These are phyloP conservation scores for Actinomortierella wolfii DNA, from an alignment of 371 early-diverging fungal genomes.

Conservation along the genomic window DNA sequence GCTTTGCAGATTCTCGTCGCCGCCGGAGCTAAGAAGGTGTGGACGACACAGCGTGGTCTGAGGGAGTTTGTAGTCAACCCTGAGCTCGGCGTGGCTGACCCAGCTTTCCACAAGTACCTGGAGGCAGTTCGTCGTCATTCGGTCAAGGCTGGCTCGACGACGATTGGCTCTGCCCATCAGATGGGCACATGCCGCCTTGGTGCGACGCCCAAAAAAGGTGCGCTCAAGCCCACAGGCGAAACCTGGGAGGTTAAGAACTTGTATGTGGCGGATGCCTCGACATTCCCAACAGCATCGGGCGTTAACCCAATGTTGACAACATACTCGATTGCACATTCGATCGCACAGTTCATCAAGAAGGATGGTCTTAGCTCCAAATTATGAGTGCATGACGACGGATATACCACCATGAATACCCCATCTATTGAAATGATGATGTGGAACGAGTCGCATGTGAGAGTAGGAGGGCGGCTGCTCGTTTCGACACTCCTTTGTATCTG, in stretches of 20 bases:
- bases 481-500: too few relatives aligned
- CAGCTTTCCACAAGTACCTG: slow-evolving; percentile 35
- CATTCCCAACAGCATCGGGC: slow-evolving; percentile 77
- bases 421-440: too few relatives aligned
- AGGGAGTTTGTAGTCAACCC: slow-evolving; percentile 54
- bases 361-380: slow-evolving; percentile 23
- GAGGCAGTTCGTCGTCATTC: slow-evolving; percentile 25
- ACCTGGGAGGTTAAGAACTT: slow-evolving; percentile 76
- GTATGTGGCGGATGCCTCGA: slow-evolving; percentile 74
- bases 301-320: slow-evolving; percentile 76
- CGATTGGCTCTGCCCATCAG: slow-evolving; percentile 62
- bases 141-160: slow-evolving; percentile 27
- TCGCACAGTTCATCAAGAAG: slow-evolving; percentile 39
- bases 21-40: slow-evolving; percentile 69
- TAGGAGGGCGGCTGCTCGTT: too few relatives aligned
- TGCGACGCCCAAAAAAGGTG: slow-evolving; percentile 57
- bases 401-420: too few relatives aligned
- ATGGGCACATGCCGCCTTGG: slow-evolving; percentile 79
- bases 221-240: slow-evolving; percentile 72
- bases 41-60: slow-evolving; percentile 57
- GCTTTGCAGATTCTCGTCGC: slow-evolving; percentile 61
- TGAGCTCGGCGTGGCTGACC: slow-evolving; percentile 37
- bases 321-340: slow-evolving; percentile 32
- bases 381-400: slow-evolving; percentile 6
- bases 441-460: too few relatives aligned